These are phyloP conservation scores for Trypanosomatidae sp. DNA, from an alignment of 208 protist species.

Conservation along the genomic window DNA sequence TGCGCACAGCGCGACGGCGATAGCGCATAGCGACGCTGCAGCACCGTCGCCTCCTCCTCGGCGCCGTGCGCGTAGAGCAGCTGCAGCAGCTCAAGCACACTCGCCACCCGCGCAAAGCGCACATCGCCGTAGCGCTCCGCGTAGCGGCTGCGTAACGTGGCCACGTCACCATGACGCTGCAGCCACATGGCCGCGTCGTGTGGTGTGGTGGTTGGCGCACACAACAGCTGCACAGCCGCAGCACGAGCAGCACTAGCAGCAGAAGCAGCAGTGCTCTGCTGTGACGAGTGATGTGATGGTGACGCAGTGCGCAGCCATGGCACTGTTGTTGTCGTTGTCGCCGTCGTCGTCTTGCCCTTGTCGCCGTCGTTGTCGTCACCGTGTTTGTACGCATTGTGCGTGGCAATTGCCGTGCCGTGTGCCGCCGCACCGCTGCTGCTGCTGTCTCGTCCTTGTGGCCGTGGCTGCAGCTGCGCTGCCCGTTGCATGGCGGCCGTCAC, in stretches of 20 bases:
- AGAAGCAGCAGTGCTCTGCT: too few species aligned
- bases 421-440: too few species aligned
- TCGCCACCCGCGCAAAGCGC: conserved; percentile 9
- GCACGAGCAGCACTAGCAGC: not conserved
- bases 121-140: conserved; percentile 8
- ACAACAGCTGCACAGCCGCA: not conserved
- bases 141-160: conserved; percentile 7
- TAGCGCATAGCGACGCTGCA: too few species aligned
- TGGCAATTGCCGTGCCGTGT: too few species aligned
- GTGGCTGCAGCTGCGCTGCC: not conserved
- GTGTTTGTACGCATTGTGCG: too few species aligned
- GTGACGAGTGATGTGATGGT: too few species aligned
- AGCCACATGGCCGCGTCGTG: not conserved
- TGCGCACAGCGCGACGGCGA: too few species aligned
- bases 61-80: conserved; percentile 9
- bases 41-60: conserved; percentile 4
- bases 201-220: not conserved
- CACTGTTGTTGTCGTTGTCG: too few species aligned
- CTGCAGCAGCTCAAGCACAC: conserved; percentile 10
- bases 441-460: not conserved
- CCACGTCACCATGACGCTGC: conserved; percentile 1
- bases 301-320: too few species aligned
- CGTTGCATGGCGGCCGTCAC: too few species aligned
- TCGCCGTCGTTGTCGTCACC: too few species aligned
- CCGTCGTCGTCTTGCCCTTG: too few species aligned